Evolutionary conservation across 441 rosid genomes (phyloP).

Genomic region (Raphanus hybrid): DNA sequence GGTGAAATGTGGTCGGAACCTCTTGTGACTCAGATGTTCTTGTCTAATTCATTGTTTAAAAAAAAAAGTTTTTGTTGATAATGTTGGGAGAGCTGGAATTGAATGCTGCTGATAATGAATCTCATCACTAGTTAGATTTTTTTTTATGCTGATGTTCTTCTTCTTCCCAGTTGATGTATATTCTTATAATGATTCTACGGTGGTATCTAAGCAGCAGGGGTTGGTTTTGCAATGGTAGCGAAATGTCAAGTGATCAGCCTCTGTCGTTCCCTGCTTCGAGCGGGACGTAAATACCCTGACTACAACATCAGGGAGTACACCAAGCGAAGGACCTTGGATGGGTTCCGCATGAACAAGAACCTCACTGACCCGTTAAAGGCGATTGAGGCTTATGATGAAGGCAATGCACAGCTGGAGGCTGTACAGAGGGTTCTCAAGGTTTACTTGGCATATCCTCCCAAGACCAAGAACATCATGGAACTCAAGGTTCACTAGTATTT

Average conservation of each 20-base stretch:
- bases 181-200: conserved; percentile 15
- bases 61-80: background rate
- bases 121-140: background rate
- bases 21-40: background rate
- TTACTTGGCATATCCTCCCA: conserved; percentile 76
- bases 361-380: conserved; percentile 58
- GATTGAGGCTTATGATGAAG: conserved; percentile 59
- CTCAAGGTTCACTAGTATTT: conserved; percentile 39
- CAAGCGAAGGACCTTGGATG: conserved; percentile 71
- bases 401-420: conserved; percentile 64
- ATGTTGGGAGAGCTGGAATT: background rate
- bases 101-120: conserved; percentile 2
- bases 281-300: conserved; percentile 68
- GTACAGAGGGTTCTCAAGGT: conserved; percentile 65
- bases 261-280: conserved; percentile 73
- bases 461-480: conserved; percentile 82
- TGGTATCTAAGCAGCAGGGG: conserved; percentile 31
- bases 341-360: conserved; percentile 56
- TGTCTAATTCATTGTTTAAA: background rate
- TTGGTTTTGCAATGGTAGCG: conserved; percentile 29
- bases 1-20: conserved; percentile 3
- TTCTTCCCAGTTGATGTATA: background rate
- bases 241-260: conserved; percentile 55
- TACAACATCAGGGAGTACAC: conserved; percentile 86
- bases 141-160: too few species aligned